phyloP scores from a whole-genome alignment of 2,329 filamentous ascomycete species.

The Tolypocladium endophyticum region DNA sequence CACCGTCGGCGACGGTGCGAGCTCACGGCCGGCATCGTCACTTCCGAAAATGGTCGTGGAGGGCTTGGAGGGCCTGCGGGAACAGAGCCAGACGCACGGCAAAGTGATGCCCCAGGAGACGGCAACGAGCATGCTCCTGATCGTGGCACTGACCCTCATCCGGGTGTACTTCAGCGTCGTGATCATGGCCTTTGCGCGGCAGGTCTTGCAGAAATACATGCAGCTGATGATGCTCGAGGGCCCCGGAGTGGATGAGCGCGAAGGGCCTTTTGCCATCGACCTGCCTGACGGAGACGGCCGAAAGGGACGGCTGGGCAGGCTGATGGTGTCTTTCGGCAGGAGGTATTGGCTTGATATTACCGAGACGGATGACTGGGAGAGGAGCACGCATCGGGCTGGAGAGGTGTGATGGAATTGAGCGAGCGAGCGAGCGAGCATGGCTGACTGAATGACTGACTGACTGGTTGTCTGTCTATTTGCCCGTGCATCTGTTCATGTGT shows the following conservation, averaged over 20 bases:
- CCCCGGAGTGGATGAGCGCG: constrained; percentile 33
- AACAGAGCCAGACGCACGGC: constrained; percentile 22
- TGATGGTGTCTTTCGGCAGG: constrained; percentile 63
- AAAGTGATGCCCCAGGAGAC: constrained; percentile 42
- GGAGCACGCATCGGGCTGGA: constrained; percentile 37
- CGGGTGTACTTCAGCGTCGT: constrained; percentile 77
- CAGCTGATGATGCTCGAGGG: constrained; percentile 37
- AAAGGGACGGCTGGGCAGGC: constrained; percentile 66
- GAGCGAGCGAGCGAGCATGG: neutral
- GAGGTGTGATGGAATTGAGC: constrained; percentile 14
- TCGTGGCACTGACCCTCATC: constrained; percentile 62
- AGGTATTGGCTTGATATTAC: constrained; percentile 73
- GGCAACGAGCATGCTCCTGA: constrained; percentile 67
- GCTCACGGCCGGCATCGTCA: constrained; percentile 10
- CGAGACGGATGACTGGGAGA: constrained; percentile 59
- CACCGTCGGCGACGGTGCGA: constrained; percentile 33
- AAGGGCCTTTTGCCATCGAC: constrained; percentile 58
- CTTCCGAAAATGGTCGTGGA: constrained; percentile 17
- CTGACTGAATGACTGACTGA: neutral
- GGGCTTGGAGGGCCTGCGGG: constrained; percentile 21
- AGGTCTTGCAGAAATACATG: constrained; percentile 59
- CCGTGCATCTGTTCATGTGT: neutral
- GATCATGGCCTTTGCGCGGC: constrained; percentile 72
- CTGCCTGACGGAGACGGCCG: constrained; percentile 70
- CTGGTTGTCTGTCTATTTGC: neutral